phyloP scores from a whole-genome alignment of 768 basidiomycete species.

The Macrolepiota dolichaula region DNA sequence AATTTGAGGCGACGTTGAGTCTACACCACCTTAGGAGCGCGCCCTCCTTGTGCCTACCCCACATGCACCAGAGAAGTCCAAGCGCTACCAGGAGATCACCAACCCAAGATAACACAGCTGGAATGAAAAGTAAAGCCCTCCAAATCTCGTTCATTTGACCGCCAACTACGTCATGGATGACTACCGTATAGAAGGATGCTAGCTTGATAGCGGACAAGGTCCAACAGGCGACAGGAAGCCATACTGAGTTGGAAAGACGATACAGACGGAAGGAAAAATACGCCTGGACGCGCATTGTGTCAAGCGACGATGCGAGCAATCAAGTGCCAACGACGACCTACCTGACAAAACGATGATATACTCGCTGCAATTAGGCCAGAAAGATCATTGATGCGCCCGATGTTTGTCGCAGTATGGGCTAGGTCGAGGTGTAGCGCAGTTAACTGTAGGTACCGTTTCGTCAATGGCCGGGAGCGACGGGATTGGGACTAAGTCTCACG shows the following conservation, averaged over 20 bases:
- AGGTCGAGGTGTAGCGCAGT: not conserved
- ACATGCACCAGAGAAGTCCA: not conserved
- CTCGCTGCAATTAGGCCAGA: not conserved
- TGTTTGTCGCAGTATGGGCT: not conserved
- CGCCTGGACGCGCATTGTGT: not conserved
- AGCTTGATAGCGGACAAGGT: not conserved
- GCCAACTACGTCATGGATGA: not conserved
- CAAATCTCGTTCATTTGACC: not conserved
- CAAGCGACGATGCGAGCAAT: not conserved
- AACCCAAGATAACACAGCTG: not conserved
- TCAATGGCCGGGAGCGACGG: too few species aligned
- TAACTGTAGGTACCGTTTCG: not conserved
- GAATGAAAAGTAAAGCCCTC: not conserved
- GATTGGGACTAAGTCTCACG: not conserved
- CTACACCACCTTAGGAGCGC: not conserved
- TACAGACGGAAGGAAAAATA: not conserved
- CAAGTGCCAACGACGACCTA: not conserved
- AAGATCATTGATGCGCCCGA: not conserved
- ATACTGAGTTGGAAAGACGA: not conserved
- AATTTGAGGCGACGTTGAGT: too few species aligned
- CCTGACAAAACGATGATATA: not conserved
- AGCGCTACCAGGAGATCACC: not conserved
- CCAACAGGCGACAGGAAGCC: not conserved
- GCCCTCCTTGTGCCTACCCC: not conserved
- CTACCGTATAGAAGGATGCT: not conserved